These are phyloP conservation scores for Sarocladium brachiariae DNA, from an alignment of 2,329 filamentous ascomycete genomes.

Conservation along the genomic window DNA sequence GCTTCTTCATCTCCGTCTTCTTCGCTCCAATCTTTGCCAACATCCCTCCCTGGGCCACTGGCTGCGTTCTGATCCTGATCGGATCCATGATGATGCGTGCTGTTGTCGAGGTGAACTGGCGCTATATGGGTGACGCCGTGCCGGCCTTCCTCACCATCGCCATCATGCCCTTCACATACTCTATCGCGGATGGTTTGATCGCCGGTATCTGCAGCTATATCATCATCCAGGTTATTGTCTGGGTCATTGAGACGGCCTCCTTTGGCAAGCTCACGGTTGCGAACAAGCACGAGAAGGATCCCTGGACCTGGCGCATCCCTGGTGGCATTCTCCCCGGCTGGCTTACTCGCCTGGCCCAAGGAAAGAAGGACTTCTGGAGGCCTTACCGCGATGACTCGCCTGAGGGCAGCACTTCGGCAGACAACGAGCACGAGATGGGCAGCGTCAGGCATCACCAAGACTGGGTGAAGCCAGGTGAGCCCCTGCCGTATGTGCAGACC, in stretches of 20 bases:
- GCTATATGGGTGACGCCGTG: slow-evolving; percentile 69
- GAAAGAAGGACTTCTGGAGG: slow-evolving; percentile 64
- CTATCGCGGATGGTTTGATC: slow-evolving; percentile 74
- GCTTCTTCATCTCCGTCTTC: slow-evolving; percentile 62
- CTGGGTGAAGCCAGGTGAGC: slow-evolving; percentile 4
- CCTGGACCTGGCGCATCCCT: slow-evolving; percentile 65
- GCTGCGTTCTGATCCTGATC: slow-evolving; percentile 70
- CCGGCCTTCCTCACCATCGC: slow-evolving; percentile 73
- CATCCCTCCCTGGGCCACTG: slow-evolving; percentile 68
- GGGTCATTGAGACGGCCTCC: slow-evolving; percentile 54
- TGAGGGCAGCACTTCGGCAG: background rate
- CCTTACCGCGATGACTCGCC: slow-evolving; percentile 5
- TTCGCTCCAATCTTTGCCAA: slow-evolving; percentile 66
- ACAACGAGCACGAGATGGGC: slow-evolving; percentile 4
- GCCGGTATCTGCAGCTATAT: slow-evolving; percentile 67
- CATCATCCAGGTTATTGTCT: slow-evolving; percentile 59
- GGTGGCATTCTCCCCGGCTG: slow-evolving; percentile 64
- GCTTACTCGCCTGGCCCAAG: slow-evolving; percentile 50
- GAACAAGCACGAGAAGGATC: slow-evolving; percentile 65
- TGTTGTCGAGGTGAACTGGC: slow-evolving; percentile 75
- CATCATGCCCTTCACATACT: slow-evolving; percentile 78
- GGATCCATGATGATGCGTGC: slow-evolving; percentile 72
- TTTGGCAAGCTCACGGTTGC: slow-evolving; percentile 59
- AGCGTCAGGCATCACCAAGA: slow-evolving; percentile 3
- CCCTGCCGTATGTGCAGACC: background rate